Evolutionary conservation across 352 stramenopile genomes (phyloP), one percentile per base, ranked within the genome.

Genomic region (Lagenidium giganteum): DNA sequence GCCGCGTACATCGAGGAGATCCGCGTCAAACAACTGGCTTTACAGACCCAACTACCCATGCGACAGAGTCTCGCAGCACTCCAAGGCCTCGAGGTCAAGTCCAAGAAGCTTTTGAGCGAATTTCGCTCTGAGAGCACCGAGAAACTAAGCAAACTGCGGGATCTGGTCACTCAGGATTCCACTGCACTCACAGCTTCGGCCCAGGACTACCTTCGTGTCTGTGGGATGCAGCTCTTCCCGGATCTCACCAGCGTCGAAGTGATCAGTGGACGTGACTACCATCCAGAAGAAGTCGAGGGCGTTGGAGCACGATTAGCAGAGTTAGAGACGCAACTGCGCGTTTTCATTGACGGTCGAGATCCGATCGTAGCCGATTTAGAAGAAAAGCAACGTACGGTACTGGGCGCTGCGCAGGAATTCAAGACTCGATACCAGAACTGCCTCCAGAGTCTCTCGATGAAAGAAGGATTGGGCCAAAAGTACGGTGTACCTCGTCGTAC

Each of bases 381-480:
- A 14, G 51, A 54, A 17, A 57, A 40, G 6, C 65, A 82, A 18
- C 27, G 26, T 7, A 21, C 54, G n/a, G 35, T 82, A 0, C 13
- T 76, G n/a, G 52, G 47, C 9, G 48, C 62, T 17, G 67, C 51
- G 16, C 40, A 70, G 22, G 33, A 54, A 5, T 95, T 95, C 63
- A 82, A 91, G 41, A 35, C 47, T 7, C 65, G 80, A 16, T 83
- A 87, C 51, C 73, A 91, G 23, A 21, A 35, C n/a, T 93, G 72
- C 37, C 49, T 87, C 16, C 83, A 93, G 45, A 79, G 52, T 27
- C 52, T 97, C 33, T 89, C 78, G 13, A 88, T 97, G 62, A 81
- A 83, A 39, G 83, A 96, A 51, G 87, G 88, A 0, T 61, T 97
- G 0, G 87, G 87, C 0, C 83, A 88, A 53, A 96, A 93, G 57